Evolutionary conservation across 1,139 yeast genomes (phyloP).

Genomic region (Yamadazyma diospyri): DNA sequence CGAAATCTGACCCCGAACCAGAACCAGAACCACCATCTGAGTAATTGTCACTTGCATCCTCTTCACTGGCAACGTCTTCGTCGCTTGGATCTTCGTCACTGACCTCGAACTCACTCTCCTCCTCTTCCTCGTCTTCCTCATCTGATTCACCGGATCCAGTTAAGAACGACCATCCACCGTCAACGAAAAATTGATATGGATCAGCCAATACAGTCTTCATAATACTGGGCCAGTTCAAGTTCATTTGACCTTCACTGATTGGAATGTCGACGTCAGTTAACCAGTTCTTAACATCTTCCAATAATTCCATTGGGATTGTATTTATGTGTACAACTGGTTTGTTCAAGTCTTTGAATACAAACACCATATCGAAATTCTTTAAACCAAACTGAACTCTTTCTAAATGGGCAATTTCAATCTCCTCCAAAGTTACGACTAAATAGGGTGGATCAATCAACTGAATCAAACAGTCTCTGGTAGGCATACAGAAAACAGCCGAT

Average conservation of each 20-base stretch:
- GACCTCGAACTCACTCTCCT: conserved; percentile 58
- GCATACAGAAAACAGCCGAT: conserved; percentile 92
- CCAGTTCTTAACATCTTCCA: conserved; percentile 95
- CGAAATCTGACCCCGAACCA: conserved; percentile 34
- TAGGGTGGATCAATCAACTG: conserved; percentile 96
- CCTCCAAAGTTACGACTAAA: conserved; percentile 84
- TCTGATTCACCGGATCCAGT: conserved; percentile 67
- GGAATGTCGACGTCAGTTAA: conserved; percentile 94
- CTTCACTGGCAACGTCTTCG: conserved; percentile 65
- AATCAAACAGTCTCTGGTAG: conserved; percentile 93
- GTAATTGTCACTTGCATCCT: conserved; percentile 26
- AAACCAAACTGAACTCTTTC: conserved; percentile 98
- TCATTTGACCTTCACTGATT: conserved; percentile 89
- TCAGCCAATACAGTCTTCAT: conserved; percentile 93
- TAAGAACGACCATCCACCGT: conserved; percentile 96
- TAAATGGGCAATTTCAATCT: conserved; percentile 89
- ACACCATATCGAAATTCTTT: conserved; percentile 92
- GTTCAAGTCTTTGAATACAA: conserved; percentile 86
- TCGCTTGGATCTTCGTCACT: conserved; percentile 70
- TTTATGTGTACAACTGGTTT: conserved; percentile 89
- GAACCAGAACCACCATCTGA: conserved; percentile 12
- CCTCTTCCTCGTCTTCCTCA: conserved; percentile 57
- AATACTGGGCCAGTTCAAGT: conserved; percentile 92
- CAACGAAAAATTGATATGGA: conserved; percentile 89
- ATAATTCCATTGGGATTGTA: conserved; percentile 88